phyloP scores from a whole-genome alignment of 2,329 filamentous ascomycete genomes.

The Thelonectria rubi region DNA sequence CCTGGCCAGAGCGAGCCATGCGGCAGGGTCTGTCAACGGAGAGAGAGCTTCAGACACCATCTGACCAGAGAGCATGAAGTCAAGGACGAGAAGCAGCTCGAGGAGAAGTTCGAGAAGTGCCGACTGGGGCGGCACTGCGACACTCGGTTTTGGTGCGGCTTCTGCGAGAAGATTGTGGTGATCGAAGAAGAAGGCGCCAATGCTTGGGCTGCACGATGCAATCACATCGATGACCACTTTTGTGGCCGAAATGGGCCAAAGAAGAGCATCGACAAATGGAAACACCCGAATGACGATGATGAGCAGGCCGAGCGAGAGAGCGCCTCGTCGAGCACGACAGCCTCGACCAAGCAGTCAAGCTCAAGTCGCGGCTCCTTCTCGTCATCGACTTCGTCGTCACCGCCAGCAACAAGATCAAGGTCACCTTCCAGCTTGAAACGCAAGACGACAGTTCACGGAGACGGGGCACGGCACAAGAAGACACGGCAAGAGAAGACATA shows the following conservation, averaged over 20 bases:
- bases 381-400: background rate
- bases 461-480: slow-evolving; percentile 21
- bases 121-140: slow-evolving; percentile 72
- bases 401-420: background rate
- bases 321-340: background rate
- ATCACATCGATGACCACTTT: slow-evolving; percentile 82
- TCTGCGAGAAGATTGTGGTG: slow-evolving; percentile 70
- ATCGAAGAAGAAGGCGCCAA: slow-evolving; percentile 52
- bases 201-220: slow-evolving; percentile 65
- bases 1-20: slow-evolving; percentile 53
- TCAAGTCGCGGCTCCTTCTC: slow-evolving; percentile 16
- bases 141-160: slow-evolving; percentile 85
- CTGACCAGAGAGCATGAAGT: slow-evolving; percentile 61
- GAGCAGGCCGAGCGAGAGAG: slow-evolving; percentile 4
- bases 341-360: slow-evolving; percentile 14
- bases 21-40: slow-evolving; percentile 64
- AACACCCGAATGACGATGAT: slow-evolving; percentile 45
- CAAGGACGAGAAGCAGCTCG: slow-evolving; percentile 44
- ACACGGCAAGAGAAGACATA: slow-evolving; percentile 27
- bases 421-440: slow-evolving; percentile 13
- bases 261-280: slow-evolving; percentile 66
- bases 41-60: slow-evolving; percentile 69
- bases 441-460: slow-evolving; percentile 9
- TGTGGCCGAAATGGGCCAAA: slow-evolving; percentile 57
- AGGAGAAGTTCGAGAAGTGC: slow-evolving; percentile 60